Percentiles rank a stretch among this genome's conserved stretches.
phyloP scores from a whole-genome alignment of 768 basidiomycete species.

The Boletus reticulatus region DNA sequence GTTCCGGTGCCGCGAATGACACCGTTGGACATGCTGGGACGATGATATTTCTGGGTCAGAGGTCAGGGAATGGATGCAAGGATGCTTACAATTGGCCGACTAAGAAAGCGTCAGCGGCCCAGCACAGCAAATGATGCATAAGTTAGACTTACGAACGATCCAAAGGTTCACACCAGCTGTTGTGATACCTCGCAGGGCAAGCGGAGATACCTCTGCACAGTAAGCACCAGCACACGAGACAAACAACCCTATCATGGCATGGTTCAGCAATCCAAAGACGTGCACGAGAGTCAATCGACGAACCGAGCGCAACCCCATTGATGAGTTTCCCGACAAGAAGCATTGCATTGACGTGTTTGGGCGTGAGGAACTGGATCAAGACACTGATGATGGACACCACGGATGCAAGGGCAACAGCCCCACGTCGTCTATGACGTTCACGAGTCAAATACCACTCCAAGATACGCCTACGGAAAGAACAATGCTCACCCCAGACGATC shows the following conservation, averaged over 20 bases:
- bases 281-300: not conserved
- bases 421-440: slow-evolving; percentile 16
- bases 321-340: slow-evolving; percentile 25
- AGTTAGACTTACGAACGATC: slow-evolving; percentile 19
- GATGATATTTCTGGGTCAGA: not conserved
- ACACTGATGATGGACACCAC: slow-evolving; percentile 20
- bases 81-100: slow-evolving; percentile 24
- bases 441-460: not conserved
- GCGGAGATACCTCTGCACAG: slow-evolving; percentile 30
- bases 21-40: slow-evolving; percentile 24
- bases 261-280: not conserved
- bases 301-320: slow-evolving; percentile 27
- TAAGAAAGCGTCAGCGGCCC: not conserved
- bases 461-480: not conserved
- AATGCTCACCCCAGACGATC: slow-evolving; percentile 18
- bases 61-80: no score
- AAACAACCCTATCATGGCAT: slow-evolving; percentile 16
- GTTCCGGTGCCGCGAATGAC: slow-evolving; percentile 25
- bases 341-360: slow-evolving; percentile 23
- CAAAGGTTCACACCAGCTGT: slow-evolving; percentile 26
- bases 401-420: slow-evolving; percentile 21
- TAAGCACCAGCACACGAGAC: slow-evolving; percentile 24
- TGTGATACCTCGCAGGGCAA: slow-evolving; percentile 24
- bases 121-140: not conserved
- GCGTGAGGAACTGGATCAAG: slow-evolving; percentile 24